Evolutionary conservation across 2,329 filamentous ascomycete genomes (phyloP).

Genomic region (Aciculosporium take): DNA sequence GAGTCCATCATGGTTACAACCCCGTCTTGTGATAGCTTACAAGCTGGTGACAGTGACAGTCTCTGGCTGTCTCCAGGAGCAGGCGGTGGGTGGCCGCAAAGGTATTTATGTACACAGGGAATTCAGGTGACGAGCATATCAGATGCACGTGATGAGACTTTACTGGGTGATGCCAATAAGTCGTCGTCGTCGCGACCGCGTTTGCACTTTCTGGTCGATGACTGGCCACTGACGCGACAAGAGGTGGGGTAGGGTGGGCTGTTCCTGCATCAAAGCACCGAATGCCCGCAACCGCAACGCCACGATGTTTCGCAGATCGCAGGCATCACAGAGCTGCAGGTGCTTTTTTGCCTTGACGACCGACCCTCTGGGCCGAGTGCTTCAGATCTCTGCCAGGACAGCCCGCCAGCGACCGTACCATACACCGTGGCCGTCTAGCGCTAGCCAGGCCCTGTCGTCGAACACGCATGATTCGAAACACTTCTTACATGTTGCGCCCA

Average conservation of each 20-base stretch:
- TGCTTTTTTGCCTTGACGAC: neutral
- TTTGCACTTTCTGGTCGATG: neutral
- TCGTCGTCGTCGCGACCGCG: neutral
- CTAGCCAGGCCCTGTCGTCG: neutral
- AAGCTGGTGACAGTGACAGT: neutral
- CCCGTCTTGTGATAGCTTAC: too few species aligned
- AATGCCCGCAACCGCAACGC: neutral
- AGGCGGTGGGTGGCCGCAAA: too few species aligned
- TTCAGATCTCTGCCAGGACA: neutral
- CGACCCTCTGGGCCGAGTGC: neutral
- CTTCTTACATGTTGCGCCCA: neutral
- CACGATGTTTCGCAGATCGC: neutral
- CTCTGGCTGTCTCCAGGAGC: too few species aligned
- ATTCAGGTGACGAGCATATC: too few species aligned
- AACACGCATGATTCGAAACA: neutral
- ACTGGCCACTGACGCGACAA: slow-evolving; percentile 1
- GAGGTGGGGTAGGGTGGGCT: neutral
- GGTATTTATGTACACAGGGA: too few species aligned
- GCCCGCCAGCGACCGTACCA: neutral
- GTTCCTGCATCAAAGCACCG: neutral
- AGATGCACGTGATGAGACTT: too few species aligned
- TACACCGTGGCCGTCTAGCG: neutral
- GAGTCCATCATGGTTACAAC: too few species aligned
- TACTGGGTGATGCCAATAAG: too few species aligned
- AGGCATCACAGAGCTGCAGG: neutral